A percentile compares a stretch with the other conserved stretches of the same genome.
These are phyloP conservation scores for Nasturtium officinale DNA, from an alignment of 345 rosid genomes.

Conservation along the genomic window DNA sequence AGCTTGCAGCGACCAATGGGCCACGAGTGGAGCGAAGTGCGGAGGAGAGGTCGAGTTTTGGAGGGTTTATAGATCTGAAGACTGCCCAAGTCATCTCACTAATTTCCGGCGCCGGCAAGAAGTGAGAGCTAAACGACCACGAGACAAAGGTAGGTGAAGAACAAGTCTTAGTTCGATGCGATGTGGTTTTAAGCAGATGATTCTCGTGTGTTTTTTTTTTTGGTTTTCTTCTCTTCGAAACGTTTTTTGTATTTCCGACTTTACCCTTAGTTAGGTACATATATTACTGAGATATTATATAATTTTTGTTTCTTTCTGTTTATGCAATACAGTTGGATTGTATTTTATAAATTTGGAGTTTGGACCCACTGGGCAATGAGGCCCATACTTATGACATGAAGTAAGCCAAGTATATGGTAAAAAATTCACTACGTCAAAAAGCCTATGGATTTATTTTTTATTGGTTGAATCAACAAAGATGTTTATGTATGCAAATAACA, in stretches of 20 bases:
- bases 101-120: conserved; percentile 29
- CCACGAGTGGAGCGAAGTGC: conserved; percentile 39
- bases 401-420: neutral
- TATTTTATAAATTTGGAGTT: neutral
- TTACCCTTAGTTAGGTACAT: conserved; percentile 41
- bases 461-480: too few relatives aligned
- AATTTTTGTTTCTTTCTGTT: neutral
- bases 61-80: conserved; percentile 41
- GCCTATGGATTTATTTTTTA: too few relatives aligned
- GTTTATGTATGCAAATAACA: too few relatives aligned
- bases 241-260: conserved; percentile 25
- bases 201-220: conserved; percentile 29
- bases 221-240: conserved; percentile 13
- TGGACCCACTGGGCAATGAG: conserved; percentile 17
- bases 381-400: conserved; percentile 1
- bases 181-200: conserved; percentile 45
- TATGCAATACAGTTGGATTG: neutral
- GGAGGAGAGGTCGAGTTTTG: conserved; percentile 36
- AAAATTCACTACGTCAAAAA: too few relatives aligned
- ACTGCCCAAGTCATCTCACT: conserved; percentile 44
- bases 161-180: conserved; percentile 15
- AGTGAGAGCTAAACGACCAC: neutral
- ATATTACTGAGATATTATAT: conserved; percentile 8
- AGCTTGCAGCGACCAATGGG: conserved; percentile 41
- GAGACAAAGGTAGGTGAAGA: conserved; percentile 42